Percentiles rank a stretch among this genome's conserved stretches.
Conservation (phyloP, 805 yeast genomes). For the Yarrowia sp. region DNA sequence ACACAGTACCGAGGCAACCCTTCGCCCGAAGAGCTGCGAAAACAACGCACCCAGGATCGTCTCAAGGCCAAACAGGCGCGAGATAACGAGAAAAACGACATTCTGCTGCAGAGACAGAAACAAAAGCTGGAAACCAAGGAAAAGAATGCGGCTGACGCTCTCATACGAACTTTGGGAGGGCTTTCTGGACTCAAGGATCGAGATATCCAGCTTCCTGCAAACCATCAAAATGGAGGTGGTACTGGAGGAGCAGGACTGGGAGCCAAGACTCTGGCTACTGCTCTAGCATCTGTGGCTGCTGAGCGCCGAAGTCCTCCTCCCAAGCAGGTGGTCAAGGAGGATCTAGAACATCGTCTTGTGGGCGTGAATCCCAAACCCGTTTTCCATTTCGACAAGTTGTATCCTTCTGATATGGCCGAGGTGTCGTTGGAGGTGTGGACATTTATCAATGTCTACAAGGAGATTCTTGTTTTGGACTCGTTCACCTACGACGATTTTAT, state of each 20-base stretch:
- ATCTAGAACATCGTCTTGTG: slow-evolving; percentile 15
- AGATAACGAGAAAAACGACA: slow-evolving; percentile 3
- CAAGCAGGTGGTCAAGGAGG: slow-evolving; percentile 25
- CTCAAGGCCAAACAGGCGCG: slow-evolving; percentile 24
- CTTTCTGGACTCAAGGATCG: neutral
- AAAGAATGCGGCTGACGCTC: slow-evolving; percentile 15
- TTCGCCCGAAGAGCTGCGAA: slow-evolving; percentile 21
- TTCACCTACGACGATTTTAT: slow-evolving; percentile 78
- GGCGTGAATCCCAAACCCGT: slow-evolving; percentile 19
- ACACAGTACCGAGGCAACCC: slow-evolving; percentile 27
- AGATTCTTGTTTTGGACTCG: slow-evolving; percentile 61
- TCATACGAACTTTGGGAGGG: neutral
- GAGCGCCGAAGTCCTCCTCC: slow-evolving; percentile 10
- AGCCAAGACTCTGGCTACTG: neutral
- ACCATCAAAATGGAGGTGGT: neutral
- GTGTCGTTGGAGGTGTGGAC: slow-evolving; percentile 61
- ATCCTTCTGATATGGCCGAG: slow-evolving; percentile 30
- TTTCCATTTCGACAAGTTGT: slow-evolving; percentile 16
- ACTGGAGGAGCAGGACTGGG: neutral
- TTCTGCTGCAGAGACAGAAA: neutral
- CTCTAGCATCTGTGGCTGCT: neutral
- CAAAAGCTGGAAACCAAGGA: slow-evolving; percentile 11
- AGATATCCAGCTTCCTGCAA: neutral
- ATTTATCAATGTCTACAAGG: slow-evolving; percentile 66
- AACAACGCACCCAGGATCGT: slow-evolving; percentile 22